Conservation (phyloP, 352 stramenopile species). For the Globisporangium spinosum region DNA sequence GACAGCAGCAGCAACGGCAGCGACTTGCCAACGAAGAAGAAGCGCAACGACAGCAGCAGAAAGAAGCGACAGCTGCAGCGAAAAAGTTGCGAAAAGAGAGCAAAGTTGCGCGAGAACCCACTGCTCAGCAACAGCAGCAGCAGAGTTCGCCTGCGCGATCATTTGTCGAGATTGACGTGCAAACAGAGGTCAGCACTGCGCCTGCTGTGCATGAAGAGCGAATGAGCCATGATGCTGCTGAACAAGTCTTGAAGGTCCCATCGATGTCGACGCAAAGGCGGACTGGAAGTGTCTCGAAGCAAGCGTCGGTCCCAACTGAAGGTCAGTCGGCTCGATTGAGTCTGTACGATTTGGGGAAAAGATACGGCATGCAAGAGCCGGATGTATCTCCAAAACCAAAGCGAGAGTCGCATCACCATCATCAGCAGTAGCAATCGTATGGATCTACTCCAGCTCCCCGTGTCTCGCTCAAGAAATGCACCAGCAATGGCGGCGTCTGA, state of each 20-base stretch:
- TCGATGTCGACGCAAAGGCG: not conserved
- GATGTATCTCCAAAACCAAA: not conserved
- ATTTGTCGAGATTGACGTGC: constrained; percentile 13
- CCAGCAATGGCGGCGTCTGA: not conserved
- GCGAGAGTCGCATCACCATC: not conserved
- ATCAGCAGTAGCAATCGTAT: not conserved
- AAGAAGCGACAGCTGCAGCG: not conserved
- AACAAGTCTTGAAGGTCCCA: not conserved
- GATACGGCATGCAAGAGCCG: constrained; percentile 18
- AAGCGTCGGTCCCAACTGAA: constrained; percentile 7
- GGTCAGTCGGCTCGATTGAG: constrained; percentile 30
- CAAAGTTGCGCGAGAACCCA: not conserved
- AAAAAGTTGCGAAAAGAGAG: not conserved
- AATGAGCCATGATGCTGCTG: not conserved
- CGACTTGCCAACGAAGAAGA: constrained; percentile 15
- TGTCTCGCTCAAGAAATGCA: not conserved
- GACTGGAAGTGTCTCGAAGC: not conserved
- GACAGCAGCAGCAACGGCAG: constrained; percentile 5
- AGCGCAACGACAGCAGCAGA: constrained; percentile 6
- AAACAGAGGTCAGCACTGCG: constrained; percentile 7
- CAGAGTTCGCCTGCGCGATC: not conserved
- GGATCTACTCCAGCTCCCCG: not conserved
- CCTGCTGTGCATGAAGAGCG: not conserved
- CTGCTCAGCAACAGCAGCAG: not conserved
- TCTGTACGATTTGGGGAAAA: constrained; percentile 42